These are phyloP conservation scores for Aphanomyces cochlioides DNA, from an alignment of 352 stramenopile genomes.

Conservation along the genomic window DNA sequence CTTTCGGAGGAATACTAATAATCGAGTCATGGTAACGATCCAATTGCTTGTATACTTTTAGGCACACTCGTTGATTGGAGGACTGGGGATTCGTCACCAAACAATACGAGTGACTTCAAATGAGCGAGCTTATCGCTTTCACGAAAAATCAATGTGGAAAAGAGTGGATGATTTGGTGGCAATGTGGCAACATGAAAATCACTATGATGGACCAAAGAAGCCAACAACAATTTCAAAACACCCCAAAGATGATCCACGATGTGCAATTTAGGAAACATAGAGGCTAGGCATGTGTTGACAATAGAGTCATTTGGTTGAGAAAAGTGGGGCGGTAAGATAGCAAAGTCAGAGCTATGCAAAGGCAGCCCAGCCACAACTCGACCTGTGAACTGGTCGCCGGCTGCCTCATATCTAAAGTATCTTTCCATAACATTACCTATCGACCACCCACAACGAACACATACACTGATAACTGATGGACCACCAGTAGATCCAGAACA, in stretches of 20 bases:
- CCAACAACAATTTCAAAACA: neutral
- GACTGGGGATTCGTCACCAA: neutral
- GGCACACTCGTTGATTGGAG: too few species aligned
- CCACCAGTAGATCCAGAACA: constrained; percentile 15
- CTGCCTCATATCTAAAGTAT: constrained; percentile 24
- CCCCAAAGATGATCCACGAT: neutral
- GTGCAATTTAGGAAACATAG: neutral
- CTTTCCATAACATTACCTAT: constrained; percentile 24
- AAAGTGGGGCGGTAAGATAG: constrained; percentile 24
- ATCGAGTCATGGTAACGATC: too few species aligned
- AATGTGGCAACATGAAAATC: neutral
- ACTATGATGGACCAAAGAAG: neutral
- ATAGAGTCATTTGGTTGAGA: too few species aligned
- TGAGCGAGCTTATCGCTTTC: neutral
- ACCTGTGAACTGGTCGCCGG: constrained; percentile 14
- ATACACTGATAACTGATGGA: constrained; percentile 25
- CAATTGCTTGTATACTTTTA: too few species aligned
- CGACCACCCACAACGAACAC: constrained; percentile 23
- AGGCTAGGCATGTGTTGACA: neutral
- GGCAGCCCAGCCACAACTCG: constrained; percentile 19
- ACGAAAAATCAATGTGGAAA: neutral
- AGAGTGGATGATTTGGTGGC: neutral
- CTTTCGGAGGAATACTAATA: too few species aligned
- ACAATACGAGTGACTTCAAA: neutral
- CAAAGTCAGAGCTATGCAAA: constrained; percentile 16